Percentiles rank a stretch among this genome's conserved stretches.
phyloP scores from a whole-genome alignment of 352 stramenopile species.

The Globisporangium orthogonon region DNA sequence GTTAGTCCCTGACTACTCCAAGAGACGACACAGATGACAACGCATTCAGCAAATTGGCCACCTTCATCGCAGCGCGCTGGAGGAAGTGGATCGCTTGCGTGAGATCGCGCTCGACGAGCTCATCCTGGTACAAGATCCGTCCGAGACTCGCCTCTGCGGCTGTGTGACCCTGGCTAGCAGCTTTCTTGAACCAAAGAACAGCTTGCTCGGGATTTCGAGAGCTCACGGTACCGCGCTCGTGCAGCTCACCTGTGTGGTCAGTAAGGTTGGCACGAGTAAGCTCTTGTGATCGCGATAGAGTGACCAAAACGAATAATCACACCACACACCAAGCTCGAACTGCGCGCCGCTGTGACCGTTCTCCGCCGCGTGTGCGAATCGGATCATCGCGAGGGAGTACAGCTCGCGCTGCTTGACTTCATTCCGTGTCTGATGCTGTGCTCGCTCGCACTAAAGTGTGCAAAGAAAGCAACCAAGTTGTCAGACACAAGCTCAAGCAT shows the following conservation, averaged over 20 bases:
- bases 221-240: conserved; percentile 25
- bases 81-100: conserved; percentile 61
- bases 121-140: conserved; percentile 23
- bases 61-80: conserved; percentile 48
- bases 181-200: conserved; percentile 44
- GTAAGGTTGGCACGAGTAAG: neutral
- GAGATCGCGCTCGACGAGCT: conserved; percentile 23
- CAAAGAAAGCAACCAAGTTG: neutral
- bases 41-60: conserved; percentile 3
- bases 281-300: neutral
- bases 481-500: neutral
- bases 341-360: conserved; percentile 52
- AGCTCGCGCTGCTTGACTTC: conserved; percentile 25
- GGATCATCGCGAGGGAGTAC: conserved; percentile 29
- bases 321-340: conserved; percentile 31
- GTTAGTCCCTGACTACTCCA: neutral
- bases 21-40: too few species aligned
- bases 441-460: conserved; percentile 36
- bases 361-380: conserved; percentile 41
- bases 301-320: neutral
- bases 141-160: conserved; percentile 46
- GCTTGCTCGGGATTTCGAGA: conserved; percentile 19
- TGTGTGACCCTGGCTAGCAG: conserved; percentile 40
- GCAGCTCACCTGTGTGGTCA: conserved; percentile 18
- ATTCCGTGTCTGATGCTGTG: conserved; percentile 27